Evolutionary conservation across 352 stramenopile genomes (phyloP).

Genomic region (Phytophthora sansomeana): DNA sequence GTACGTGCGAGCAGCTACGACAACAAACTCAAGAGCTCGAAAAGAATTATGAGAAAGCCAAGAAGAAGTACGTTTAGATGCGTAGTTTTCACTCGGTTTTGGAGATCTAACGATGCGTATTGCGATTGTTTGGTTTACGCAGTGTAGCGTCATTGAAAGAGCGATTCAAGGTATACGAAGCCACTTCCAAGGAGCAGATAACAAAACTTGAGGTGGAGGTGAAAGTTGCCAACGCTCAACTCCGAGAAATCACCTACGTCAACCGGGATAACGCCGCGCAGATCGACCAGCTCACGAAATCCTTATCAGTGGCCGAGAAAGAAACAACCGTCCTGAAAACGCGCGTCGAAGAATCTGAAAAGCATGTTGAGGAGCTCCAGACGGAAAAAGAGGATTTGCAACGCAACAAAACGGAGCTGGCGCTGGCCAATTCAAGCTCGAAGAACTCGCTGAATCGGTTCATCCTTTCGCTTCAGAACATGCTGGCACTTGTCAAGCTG

Average conservation of each 20-base stretch:
- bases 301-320: constrained; percentile 55
- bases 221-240: constrained; percentile 70
- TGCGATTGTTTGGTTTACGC: not conserved
- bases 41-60: constrained; percentile 80
- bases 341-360: constrained; percentile 48
- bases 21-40: constrained; percentile 73
- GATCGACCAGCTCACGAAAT: constrained; percentile 70
- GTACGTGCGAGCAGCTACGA: constrained; percentile 73
- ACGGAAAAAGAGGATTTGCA: constrained; percentile 70
- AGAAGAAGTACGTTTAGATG: constrained; percentile 59
- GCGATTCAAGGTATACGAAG: constrained; percentile 81
- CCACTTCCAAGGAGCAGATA: constrained; percentile 80
- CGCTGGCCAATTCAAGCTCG: constrained; percentile 62
- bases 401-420: constrained; percentile 61
- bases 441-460: constrained; percentile 62
- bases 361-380: constrained; percentile 49
- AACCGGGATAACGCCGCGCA: constrained; percentile 75
- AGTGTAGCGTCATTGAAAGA: constrained; percentile 73
- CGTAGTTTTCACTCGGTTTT: not conserved
- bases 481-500: constrained; percentile 75
- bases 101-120: constrained; percentile 2
- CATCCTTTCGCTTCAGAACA: constrained; percentile 67
- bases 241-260: constrained; percentile 79
- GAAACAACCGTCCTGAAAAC: constrained; percentile 52
- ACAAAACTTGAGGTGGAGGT: constrained; percentile 86